Conservation (phyloP, 2,329 filamentous ascomycete genomes). For the Beauveria bassiana region DNA sequence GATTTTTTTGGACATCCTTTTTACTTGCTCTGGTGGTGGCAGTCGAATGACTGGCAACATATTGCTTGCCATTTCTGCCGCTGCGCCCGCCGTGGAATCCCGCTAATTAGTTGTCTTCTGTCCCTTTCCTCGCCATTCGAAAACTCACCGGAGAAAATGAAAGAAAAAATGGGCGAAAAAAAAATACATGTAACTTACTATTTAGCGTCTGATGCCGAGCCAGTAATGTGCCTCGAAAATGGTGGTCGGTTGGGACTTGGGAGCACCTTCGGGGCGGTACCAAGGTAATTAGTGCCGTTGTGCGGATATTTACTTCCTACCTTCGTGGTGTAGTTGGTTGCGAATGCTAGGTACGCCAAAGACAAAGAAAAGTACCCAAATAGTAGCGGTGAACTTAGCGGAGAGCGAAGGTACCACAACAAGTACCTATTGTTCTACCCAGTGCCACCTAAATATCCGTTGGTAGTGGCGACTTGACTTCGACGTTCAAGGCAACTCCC, state of each 20-base stretch:
- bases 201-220: background rate
- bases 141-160: background rate
- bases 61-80: background rate
- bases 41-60: background rate
- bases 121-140: background rate
- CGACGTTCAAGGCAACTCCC: background rate
- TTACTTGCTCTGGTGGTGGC: background rate
- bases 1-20: background rate
- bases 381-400: background rate
- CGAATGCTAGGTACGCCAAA: background rate
- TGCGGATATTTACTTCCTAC: background rate
- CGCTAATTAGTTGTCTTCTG: background rate
- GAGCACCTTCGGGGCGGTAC: background rate
- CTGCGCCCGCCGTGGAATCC: conserved; percentile 1
- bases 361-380: background rate
- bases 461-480: background rate
- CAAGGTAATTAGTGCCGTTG: background rate
- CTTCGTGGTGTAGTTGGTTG: background rate
- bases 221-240: background rate
- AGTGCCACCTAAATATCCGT: background rate
- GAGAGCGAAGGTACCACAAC: background rate
- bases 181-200: background rate
- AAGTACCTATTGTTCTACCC: background rate
- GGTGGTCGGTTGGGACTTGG: background rate
- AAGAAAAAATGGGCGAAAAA: background rate